Evolutionary conservation across 1,139 yeast species (phyloP), one percentile per base, ranked within the genome.

Genomic region (Debaryomyces fabryi): DNA sequence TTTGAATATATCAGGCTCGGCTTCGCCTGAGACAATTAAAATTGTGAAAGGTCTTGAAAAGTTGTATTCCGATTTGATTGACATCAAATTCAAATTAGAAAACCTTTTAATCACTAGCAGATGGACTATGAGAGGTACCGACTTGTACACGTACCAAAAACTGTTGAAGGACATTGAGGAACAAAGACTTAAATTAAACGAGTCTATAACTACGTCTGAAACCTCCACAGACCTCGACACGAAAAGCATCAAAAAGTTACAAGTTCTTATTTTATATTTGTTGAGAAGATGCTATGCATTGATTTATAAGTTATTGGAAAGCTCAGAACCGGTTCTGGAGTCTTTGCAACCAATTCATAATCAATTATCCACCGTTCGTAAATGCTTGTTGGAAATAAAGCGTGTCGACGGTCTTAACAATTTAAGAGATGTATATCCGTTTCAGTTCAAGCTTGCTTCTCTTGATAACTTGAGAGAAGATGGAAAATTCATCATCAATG

Each of bases 61-160:
- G 15, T 57, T 75, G 23, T 74, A 73, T 57, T 57, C 62, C 34
- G 64, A 67, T 53, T 73, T 93, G 55, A 72, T 82, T 33, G 82
- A 79, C 40, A 75, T 90, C 57, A 89, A 90, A 65, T 75, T 82
- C 23, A 85, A 85, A 18, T 74, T 93, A 53, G 96, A 89, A 58
- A 89, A 88, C 57, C 72, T 93, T 56, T 75, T 91, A 55, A 82
- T 93, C 32, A 93, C 99, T 3, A 85, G 97, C 69, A 82, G 98
- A 65, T 93, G 99, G 99, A 92, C 98, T 1, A 75, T 93, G 68
- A 82, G 99, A 62, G 96, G 91, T 62, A 93, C 98, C 0, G 99
- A 93, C 68, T 75, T 93, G 56, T 93, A 88, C 69, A 78, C 79
- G 47, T 92, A 88, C 64, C 96, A 91, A 66, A 82, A 85, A 60